phyloP scores from a whole-genome alignment of 129 eudicot genomes.

The Saposhnikovia divaricata region DNA sequence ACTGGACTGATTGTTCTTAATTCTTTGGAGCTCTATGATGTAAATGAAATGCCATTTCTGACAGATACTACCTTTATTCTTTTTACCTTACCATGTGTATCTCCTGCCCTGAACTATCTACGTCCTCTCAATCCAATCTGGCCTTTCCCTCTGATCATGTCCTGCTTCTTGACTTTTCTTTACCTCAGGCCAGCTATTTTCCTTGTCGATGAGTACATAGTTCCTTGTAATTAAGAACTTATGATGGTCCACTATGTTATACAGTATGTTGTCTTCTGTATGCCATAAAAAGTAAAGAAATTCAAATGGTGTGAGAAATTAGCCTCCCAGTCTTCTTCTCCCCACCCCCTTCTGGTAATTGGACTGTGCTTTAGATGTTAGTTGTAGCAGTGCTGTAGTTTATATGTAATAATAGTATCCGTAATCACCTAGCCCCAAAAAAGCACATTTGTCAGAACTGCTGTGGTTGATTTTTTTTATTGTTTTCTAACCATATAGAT shows the following conservation, averaged over 20 bases:
- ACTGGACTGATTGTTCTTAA: not conserved
- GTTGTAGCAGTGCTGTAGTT: no score
- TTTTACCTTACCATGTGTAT: not conserved
- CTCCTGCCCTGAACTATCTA: not conserved
- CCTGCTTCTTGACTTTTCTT: not conserved
- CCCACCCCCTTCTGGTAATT: no score
- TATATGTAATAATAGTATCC: not conserved
- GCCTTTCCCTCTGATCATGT: not conserved
- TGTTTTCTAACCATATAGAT: not conserved
- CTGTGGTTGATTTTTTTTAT: not conserved
- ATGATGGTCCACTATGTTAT: not conserved
- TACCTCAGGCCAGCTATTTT: not conserved
- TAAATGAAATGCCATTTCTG: not conserved
- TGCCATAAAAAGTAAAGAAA: not conserved
- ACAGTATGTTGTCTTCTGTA: not conserved
- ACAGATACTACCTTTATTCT: no score
- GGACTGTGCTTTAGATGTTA: no score
- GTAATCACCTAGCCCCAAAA: not conserved
- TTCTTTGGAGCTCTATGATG: not conserved
- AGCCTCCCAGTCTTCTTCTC: not conserved
- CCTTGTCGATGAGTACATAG: not conserved
- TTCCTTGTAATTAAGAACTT: not conserved
- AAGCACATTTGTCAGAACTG: not conserved
- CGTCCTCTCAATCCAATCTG: not conserved
- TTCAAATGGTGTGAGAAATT: not conserved